Conservation (phyloP, 495 filamentous ascomycete species). For the Pseudevernia furfuracea region DNA sequence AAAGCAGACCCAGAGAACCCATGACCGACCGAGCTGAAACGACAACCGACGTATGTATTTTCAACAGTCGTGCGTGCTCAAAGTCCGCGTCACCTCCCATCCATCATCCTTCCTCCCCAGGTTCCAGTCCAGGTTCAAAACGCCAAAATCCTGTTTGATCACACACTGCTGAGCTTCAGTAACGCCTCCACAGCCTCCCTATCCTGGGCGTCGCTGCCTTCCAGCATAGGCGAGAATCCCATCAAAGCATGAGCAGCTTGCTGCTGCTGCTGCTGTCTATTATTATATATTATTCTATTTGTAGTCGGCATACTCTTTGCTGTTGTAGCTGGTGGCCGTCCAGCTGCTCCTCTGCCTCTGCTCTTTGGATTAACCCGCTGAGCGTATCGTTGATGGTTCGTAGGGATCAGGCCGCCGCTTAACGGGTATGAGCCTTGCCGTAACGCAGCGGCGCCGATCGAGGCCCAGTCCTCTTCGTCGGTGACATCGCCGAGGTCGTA, state of each 20-base stretch:
- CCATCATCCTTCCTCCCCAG: background rate
- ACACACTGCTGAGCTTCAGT: slow-evolving; percentile 22
- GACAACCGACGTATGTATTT: slow-evolving; percentile 17
- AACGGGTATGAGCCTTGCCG: slow-evolving; percentile 57
- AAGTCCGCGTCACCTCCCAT: slow-evolving; percentile 21
- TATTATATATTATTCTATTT: slow-evolving; percentile 21
- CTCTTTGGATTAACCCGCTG: slow-evolving; percentile 21
- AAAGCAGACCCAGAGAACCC: background rate
- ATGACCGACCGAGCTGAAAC: slow-evolving; percentile 26
- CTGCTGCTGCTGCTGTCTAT: slow-evolving; percentile 31
- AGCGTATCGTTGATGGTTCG: slow-evolving; percentile 28
- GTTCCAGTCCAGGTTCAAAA: slow-evolving; percentile 2
- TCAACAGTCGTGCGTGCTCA: slow-evolving; percentile 22
- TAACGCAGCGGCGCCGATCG: slow-evolving; percentile 77
- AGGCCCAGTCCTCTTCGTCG: slow-evolving; percentile 97
- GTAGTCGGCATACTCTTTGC: slow-evolving; percentile 33
- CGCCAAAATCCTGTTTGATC: slow-evolving; percentile 5
- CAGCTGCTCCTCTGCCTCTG: slow-evolving; percentile 24
- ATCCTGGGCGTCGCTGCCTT: slow-evolving; percentile 23
- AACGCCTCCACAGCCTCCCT: slow-evolving; percentile 28
- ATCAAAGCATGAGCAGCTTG: slow-evolving; percentile 42
- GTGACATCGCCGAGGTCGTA: slow-evolving; percentile 70
- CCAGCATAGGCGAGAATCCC: slow-evolving; percentile 24
- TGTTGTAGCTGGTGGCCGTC: slow-evolving; percentile 40
- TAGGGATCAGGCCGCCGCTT: slow-evolving; percentile 23